These are phyloP conservation scores for Zangia roseola DNA, from an alignment of 768 basidiomycete species.

Conservation along the genomic window DNA sequence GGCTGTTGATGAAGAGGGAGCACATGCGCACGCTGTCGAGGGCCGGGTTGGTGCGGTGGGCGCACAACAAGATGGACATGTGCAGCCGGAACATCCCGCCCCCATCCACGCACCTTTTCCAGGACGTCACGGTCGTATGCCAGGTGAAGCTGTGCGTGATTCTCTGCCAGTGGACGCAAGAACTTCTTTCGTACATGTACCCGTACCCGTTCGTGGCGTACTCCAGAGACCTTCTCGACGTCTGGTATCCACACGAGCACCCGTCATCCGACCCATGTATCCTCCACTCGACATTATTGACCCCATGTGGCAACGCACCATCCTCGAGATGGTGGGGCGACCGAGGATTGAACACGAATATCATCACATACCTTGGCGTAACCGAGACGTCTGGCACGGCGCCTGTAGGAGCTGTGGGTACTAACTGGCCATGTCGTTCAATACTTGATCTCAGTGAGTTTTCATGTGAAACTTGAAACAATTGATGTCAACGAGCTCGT, in stretches of 20 bases:
- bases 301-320: constrained; percentile 16
- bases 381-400: constrained; percentile 39
- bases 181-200: no score
- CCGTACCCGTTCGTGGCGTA: neutral
- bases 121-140: neutral
- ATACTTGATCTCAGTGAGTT: no score
- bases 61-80: constrained; percentile 32
- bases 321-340: constrained; percentile 34
- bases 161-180: neutral
- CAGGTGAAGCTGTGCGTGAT: neutral
- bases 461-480: no score
- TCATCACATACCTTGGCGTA: constrained; percentile 41
- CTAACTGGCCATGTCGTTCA: neutral
- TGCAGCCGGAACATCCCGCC: neutral
- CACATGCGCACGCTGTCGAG: constrained; percentile 37
- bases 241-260: neutral
- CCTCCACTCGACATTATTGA: neutral
- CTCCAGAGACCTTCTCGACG: neutral
- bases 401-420: constrained; percentile 46
- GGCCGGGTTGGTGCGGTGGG: constrained; percentile 26
- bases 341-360: constrained; percentile 59
- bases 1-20: constrained; percentile 44
- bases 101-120: neutral
- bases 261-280: neutral
- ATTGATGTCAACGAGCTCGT: no score